Evolutionary conservation across 2,329 filamentous ascomycete genomes (phyloP).

Genomic region (Pseudogymnoascus sp.): DNA sequence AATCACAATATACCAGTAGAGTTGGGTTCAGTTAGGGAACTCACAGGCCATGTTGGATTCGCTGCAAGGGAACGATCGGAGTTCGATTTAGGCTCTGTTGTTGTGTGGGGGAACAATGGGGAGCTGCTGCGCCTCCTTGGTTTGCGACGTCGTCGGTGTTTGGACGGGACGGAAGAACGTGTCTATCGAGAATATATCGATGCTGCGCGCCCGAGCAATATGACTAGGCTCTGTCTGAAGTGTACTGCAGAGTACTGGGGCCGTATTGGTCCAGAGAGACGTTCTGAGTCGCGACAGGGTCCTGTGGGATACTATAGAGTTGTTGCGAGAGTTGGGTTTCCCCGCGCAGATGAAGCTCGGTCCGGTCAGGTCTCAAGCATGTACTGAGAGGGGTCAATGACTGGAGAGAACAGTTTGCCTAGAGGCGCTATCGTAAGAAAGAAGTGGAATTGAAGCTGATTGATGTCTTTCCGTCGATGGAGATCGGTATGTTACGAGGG

Average conservation of each 20-base stretch:
- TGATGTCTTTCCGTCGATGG: neutral
- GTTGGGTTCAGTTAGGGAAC: neutral
- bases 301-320: neutral
- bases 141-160: neutral
- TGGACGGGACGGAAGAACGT: neutral
- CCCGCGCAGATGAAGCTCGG: neutral
- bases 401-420: neutral
- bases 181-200: conserved; percentile 8
- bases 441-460: neutral
- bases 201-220: neutral
- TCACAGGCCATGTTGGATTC: conserved; percentile 1
- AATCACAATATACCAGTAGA: conserved; percentile 1
- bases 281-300: neutral
- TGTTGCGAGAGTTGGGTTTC: neutral
- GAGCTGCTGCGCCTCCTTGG: conserved; percentile 5
- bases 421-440: neutral
- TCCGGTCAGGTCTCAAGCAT: neutral
- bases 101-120: neutral
- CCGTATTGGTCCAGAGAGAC: neutral
- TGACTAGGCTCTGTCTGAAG: neutral
- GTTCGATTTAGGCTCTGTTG: conserved; percentile 4
- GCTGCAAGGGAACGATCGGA: conserved; percentile 4
- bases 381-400: neutral
- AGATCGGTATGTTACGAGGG: neutral
- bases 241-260: neutral